Evolutionary conservation across 2,329 filamentous ascomycete genomes (phyloP), one percentile per base, ranked within the genome.

Genomic region (Ophiostoma tasmaniense): DNA sequence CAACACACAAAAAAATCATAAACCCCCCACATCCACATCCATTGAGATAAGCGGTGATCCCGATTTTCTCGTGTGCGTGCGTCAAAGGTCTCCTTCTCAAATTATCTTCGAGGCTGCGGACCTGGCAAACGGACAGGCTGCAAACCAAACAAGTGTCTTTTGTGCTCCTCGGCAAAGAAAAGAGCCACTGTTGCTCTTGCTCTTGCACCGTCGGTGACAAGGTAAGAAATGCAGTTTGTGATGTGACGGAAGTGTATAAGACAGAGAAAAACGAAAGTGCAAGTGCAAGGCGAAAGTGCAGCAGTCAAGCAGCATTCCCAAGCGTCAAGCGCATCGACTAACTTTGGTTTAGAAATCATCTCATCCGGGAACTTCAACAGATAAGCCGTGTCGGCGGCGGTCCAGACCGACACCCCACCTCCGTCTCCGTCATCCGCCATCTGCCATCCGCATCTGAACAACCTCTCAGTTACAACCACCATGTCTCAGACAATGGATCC

Each of bases 21-120:
- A 50, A 45, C 17, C 73, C 75, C 74, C 75, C 75, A 75, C 76
- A 75, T 71, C 75, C 75, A 75, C 75, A 75, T 71, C 71, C 66
- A 66, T 68, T 64, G 64, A 61, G 66, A 70, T 72, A 69, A 70
- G 71, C 71, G 22, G 69, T 66, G 64, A 66, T 70, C 64, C 67
- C 25, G 30, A 35, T 59, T 50, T 45, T 67, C 22, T 65, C 64
- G 20, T 64, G 30, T 14, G n/a, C n/a, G 55, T 61, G 22, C 28
- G 28, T 30, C 8, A 30, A 30, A 62, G 61, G 61, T 22, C 7
- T 22, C 33, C 8, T 8, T 45, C 20, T 25, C 10, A 35, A 33
- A 33, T 6, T 28, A 64, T 35, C 13, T 37, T 64, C 61, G 22
- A 22, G 10, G 14, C 10, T 13, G 37, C 37, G 14, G 10, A 64